phyloP scores from a whole-genome alignment of 108 stramenopile species.

The Skeletonema potamos region DNA sequence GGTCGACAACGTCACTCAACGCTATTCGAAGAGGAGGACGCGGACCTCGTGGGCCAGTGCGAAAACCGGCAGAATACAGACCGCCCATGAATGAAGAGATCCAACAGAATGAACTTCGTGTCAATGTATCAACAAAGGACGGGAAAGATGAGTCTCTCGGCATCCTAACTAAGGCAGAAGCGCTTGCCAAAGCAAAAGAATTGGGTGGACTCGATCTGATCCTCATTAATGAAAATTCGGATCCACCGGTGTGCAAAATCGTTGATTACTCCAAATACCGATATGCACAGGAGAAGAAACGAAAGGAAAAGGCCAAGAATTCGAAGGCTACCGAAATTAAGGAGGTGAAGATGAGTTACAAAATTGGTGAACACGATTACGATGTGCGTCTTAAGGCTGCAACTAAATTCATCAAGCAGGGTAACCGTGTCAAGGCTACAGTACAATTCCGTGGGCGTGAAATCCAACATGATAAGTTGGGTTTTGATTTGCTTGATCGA shows the following conservation, averaged over 20 bases:
- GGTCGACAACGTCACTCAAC: constrained; percentile 7
- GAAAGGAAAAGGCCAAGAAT: constrained; percentile 94
- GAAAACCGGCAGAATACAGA: constrained; percentile 46
- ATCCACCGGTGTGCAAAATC: constrained; percentile 94
- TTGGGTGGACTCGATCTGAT: constrained; percentile 88
- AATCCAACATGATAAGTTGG: constrained; percentile 78
- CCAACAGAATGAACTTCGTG: constrained; percentile 59
- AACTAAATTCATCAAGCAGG: constrained; percentile 81
- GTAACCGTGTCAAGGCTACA: constrained; percentile 87
- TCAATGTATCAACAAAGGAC: constrained; percentile 44
- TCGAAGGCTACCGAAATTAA: constrained; percentile 92
- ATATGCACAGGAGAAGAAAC: constrained; percentile 90
- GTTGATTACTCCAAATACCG: constrained; percentile 94
- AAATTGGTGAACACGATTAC: constrained; percentile 96
- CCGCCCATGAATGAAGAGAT: constrained; percentile 89
- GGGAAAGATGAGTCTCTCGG: constrained; percentile 91
- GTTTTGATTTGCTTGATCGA: constrained; percentile 66
- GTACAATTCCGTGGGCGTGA: constrained; percentile 84
- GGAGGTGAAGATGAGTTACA: constrained; percentile 97
- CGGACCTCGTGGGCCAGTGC: constrained; percentile 31
- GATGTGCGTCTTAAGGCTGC: constrained; percentile 86
- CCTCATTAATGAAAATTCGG: constrained; percentile 85
- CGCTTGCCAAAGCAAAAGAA: constrained; percentile 86
- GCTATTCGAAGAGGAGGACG: constrained; percentile 48
- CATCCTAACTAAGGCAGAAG: constrained; percentile 81